Evolutionary conservation across 176 grass and related monocot species (phyloP).

Genomic region (Miscanthus lutarioriparius): DNA sequence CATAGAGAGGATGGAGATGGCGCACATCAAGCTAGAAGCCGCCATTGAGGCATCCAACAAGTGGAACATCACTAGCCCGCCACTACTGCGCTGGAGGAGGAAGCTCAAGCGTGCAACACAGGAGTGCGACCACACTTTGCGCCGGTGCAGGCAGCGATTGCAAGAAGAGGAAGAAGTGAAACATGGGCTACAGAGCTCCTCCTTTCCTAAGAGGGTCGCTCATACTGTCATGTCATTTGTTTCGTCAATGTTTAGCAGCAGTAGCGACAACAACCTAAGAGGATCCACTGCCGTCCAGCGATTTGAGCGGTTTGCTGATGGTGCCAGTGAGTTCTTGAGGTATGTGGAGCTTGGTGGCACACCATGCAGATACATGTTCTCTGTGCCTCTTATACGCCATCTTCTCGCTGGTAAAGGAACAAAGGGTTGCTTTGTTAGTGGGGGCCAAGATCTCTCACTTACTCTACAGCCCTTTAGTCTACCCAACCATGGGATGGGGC

Average conservation of each 20-base stretch:
- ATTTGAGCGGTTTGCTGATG: conserved; percentile 7
- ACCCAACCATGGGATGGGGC: too few relatives aligned
- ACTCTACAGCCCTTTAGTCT: too few relatives aligned
- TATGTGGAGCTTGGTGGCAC: not conserved
- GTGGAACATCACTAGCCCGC: not conserved
- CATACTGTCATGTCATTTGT: not conserved
- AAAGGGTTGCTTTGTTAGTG: too few relatives aligned
- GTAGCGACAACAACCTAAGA: too few relatives aligned
- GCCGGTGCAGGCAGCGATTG: not conserved
- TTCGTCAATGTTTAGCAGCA: not conserved
- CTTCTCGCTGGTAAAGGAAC: conserved; percentile 5
- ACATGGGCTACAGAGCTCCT: not conserved
- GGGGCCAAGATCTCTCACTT: too few relatives aligned
- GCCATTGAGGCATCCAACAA: not conserved
- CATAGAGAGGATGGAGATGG: conserved; percentile 22
- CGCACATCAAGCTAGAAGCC: not conserved
- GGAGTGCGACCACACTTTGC: not conserved
- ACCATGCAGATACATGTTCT: not conserved
- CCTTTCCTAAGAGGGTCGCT: not conserved
- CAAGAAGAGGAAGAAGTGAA: not conserved
- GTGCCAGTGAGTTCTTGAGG: not conserved
- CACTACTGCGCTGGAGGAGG: not conserved
- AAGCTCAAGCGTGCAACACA: not conserved
- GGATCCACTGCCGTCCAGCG: not conserved
- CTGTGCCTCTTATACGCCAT: conserved; percentile 11